Evolutionary conservation across 345 rosid genomes (phyloP).

Genomic region (Pistacia vera): DNA sequence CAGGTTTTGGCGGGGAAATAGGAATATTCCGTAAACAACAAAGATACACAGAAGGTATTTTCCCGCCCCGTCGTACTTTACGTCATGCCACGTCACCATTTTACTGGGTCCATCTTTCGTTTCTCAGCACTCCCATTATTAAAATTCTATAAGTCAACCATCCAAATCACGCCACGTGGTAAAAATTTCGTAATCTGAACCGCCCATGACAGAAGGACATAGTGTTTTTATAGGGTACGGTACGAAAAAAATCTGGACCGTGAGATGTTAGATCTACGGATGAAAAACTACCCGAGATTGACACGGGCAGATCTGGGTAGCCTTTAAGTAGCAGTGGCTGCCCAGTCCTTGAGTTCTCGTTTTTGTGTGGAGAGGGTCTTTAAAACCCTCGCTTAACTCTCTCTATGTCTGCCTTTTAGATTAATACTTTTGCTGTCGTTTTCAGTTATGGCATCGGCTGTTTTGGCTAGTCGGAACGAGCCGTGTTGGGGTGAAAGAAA

Average conservation of each 20-base stretch:
- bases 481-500: slow-evolving; percentile 40
- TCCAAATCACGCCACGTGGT: too few relatives aligned
- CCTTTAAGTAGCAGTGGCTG: slow-evolving; percentile 39
- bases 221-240: too few relatives aligned
- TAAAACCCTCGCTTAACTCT: slow-evolving; percentile 12
- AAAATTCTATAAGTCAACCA: too few relatives aligned
- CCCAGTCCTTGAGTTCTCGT: slow-evolving; percentile 3
- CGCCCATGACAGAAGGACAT: too few relatives aligned
- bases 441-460: slow-evolving; percentile 39
- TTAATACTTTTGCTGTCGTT: neutral
- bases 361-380: slow-evolving; percentile 7
- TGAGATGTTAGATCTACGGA: slow-evolving; percentile 32
- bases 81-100: neutral
- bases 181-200: too few relatives aligned
- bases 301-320: slow-evolving; percentile 40
- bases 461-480: slow-evolving; percentile 40
- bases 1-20: slow-evolving; percentile 2
- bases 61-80: neutral
- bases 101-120: neutral
- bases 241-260: slow-evolving; percentile 17
- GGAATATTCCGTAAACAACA: neutral
- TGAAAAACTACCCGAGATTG: slow-evolving; percentile 16
- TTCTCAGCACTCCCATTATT: neutral
- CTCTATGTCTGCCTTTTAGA: too few relatives aligned
- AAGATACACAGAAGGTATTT: neutral